phyloP scores from a whole-genome alignment of 371 early-diverging fungal species.

The Cokeromyces recurvatus region DNA sequence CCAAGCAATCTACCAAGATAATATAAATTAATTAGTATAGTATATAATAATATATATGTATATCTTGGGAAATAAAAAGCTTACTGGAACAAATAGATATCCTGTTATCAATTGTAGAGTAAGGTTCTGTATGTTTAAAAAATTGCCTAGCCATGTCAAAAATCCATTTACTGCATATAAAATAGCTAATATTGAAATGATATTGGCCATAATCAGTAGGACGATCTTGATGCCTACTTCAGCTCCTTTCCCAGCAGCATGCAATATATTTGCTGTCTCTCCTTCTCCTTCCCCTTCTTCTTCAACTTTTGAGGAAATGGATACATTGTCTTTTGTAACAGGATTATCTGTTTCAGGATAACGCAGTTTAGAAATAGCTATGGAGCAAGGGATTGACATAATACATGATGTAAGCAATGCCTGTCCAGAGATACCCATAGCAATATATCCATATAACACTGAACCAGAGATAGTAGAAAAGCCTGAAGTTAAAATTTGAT shows the following conservation, averaged over 20 bases:
- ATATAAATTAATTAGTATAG: too few species aligned
- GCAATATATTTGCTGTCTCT: slow-evolving; percentile 66
- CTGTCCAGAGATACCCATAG: slow-evolving; percentile 57
- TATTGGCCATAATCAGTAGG: slow-evolving; percentile 72
- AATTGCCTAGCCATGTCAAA: slow-evolving; percentile 73
- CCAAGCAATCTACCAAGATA: slow-evolving; percentile 55
- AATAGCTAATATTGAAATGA: slow-evolving; percentile 50
- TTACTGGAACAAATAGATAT: slow-evolving; percentile 68
- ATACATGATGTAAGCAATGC: slow-evolving; percentile 74
- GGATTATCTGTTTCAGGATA: slow-evolving; percentile 83
- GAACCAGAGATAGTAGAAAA: slow-evolving; percentile 87
- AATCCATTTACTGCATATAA: slow-evolving; percentile 66
- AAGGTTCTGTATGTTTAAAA: slow-evolving; percentile 60
- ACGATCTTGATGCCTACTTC: slow-evolving; percentile 76
- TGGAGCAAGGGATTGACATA: slow-evolving; percentile 89
- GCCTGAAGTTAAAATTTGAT: slow-evolving; percentile 80
- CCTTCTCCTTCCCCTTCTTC: slow-evolving; percentile 58
- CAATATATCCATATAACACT: slow-evolving; percentile 63
- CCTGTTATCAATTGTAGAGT: slow-evolving; percentile 70
- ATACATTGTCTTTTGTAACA: slow-evolving; percentile 61
- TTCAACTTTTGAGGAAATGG: slow-evolving; percentile 9
- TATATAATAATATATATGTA: too few species aligned
- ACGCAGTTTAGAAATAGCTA: slow-evolving; percentile 79
- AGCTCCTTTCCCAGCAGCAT: slow-evolving; percentile 86
- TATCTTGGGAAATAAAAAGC: too few species aligned